phyloP scores from a whole-genome alignment of 1,284 basidiomycete species.

The Golubevia pallescens region DNA sequence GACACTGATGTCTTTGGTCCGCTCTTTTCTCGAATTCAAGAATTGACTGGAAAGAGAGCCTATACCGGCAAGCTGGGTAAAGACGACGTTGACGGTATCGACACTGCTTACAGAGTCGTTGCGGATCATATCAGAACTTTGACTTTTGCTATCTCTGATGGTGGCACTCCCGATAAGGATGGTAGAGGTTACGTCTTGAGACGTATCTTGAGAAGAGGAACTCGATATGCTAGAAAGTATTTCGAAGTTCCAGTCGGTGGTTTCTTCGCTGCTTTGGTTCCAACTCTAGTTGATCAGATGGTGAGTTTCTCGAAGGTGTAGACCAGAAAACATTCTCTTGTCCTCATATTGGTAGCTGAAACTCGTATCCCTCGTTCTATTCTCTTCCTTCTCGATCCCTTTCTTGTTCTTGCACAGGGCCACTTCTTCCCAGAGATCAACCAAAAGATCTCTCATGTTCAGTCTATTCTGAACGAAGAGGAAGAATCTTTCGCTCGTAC shows the following conservation, averaged over 20 bases:
- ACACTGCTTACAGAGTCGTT: conserved; percentile 95
- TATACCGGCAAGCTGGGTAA: conserved; percentile 89
- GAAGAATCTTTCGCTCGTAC: conserved; percentile 96
- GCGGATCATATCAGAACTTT: conserved; percentile 96
- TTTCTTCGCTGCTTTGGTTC: conserved; percentile 92
- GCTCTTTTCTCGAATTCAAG: conserved; percentile 85
- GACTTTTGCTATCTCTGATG: conserved; percentile 93
- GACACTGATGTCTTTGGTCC: conserved; percentile 95
- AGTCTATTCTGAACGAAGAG: conserved; percentile 95
- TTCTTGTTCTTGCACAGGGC: conserved; percentile 69
- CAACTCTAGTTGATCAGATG: conserved; percentile 87
- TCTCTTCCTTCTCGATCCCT: neutral
- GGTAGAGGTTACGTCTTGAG: conserved; percentile 94
- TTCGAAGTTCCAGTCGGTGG: conserved; percentile 89
- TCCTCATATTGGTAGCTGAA: conserved; percentile 9
- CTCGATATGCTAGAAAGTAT: conserved; percentile 93
- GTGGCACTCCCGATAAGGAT: conserved; percentile 93
- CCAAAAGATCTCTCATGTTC: conserved; percentile 81
- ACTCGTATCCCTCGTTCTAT: neutral
- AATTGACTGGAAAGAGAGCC: conserved; percentile 83
- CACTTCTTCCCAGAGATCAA: conserved; percentile 91
- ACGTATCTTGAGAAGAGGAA: conserved; percentile 87
- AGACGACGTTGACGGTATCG: conserved; percentile 92
- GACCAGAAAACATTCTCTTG: neutral
- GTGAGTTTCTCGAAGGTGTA: conserved; percentile 66